Conservation (phyloP, 306 rosid species). For the Glycyrrhiza uralensis region DNA sequence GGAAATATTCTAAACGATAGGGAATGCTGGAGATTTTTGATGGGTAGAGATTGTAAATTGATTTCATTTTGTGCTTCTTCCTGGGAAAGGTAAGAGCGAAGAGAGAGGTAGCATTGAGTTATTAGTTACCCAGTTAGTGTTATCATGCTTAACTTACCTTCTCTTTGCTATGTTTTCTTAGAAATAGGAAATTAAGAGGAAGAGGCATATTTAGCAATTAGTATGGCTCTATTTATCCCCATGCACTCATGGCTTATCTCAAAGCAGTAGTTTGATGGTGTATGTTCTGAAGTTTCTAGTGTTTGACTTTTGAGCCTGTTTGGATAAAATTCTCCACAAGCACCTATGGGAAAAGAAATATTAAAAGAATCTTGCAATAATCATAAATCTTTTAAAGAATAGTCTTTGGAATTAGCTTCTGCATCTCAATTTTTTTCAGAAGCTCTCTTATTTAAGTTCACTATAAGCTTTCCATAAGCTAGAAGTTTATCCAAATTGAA, state of each 20-base stretch:
- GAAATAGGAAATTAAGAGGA: not conserved
- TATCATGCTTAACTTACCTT: not conserved
- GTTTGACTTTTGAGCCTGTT: not conserved
- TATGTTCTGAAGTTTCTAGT: not conserved
- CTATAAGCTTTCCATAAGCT: too few relatives aligned
- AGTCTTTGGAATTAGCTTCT: too few relatives aligned
- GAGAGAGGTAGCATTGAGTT: not conserved
- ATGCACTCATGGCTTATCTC: not conserved
- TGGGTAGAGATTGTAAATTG: not conserved
- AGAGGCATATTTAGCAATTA: not conserved
- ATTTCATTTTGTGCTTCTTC: slow-evolving; percentile 1
- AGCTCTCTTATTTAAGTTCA: too few relatives aligned
- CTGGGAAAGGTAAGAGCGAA: not conserved
- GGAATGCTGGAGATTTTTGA: slow-evolving; percentile 16
- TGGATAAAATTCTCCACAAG: too few relatives aligned
- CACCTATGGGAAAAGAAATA: too few relatives aligned
- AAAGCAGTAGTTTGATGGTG: not conserved
- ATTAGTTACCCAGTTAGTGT: not conserved
- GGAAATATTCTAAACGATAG: not conserved
- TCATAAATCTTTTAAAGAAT: too few relatives aligned
- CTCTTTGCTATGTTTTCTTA: not conserved
- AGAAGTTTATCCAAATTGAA: too few relatives aligned
- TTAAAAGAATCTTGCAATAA: too few relatives aligned
- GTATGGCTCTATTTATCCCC: not conserved
- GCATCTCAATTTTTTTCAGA: too few relatives aligned